Percentiles rank a stretch among this genome's conserved stretches.
Evolutionary conservation across 306 rosid species (phyloP).

Genomic region (Glycine latifolia): DNA sequence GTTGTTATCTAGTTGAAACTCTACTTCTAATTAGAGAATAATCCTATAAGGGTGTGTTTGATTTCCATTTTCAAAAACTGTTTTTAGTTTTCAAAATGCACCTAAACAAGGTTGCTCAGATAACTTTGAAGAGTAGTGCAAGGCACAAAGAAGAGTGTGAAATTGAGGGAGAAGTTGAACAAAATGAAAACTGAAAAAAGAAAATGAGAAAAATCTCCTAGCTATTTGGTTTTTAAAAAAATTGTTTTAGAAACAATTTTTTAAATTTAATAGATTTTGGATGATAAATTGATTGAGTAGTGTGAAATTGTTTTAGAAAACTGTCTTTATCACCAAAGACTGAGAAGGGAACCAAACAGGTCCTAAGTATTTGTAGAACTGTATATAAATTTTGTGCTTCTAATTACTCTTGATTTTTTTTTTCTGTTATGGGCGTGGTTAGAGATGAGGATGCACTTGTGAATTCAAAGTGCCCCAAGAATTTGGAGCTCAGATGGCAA

Average conservation of each 20-base stretch:
- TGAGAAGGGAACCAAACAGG: not conserved
- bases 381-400: not conserved
- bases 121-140: not conserved
- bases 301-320: not conserved
- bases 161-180: slow-evolving; percentile 1
- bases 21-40: not conserved
- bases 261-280: not conserved
- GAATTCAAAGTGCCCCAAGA: slow-evolving; percentile 86
- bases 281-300: not conserved
- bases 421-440: slow-evolving; percentile 20
- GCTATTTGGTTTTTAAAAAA: not conserved
- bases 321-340: not conserved
- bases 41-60: not conserved
- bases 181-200: not conserved
- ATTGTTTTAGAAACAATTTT: not conserved
- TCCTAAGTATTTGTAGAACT: not conserved
- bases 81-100: not conserved
- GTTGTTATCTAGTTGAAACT: not conserved
- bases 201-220: not conserved
- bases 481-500: slow-evolving; percentile 98
- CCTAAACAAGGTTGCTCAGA: not conserved
- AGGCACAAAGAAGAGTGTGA: not conserved
- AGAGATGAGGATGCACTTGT: slow-evolving; percentile 94
- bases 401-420: not conserved
- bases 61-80: not conserved